phyloP scores from a whole-genome alignment of 75 land plant genomes.

The Larix kaempferi region DNA sequence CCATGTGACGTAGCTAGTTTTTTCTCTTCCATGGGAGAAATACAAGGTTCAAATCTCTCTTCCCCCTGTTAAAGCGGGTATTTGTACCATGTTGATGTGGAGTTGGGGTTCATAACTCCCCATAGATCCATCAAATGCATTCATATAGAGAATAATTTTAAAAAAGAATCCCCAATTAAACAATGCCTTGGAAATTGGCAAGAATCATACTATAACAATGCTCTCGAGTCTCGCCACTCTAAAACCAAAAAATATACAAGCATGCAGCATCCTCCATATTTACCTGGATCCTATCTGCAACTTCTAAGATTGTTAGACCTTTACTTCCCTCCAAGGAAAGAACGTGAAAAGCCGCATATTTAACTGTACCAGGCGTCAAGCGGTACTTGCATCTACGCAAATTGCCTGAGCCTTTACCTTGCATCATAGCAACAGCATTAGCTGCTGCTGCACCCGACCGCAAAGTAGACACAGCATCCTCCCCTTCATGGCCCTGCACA shows the following conservation, averaged over 20 bases:
- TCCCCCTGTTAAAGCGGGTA: no score
- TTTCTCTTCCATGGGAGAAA: no score
- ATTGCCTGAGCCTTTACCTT: slow-evolving; percentile 67
- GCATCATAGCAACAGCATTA: slow-evolving; percentile 88
- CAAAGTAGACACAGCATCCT: slow-evolving; percentile 59
- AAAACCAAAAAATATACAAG: no score
- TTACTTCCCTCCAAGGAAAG: slow-evolving; percentile 87
- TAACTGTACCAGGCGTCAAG: slow-evolving; percentile 97
- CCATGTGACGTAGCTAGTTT: no score
- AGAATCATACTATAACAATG: no score
- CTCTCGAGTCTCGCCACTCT: no score
- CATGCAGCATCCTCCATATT: not conserved
- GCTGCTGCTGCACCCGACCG: slow-evolving; percentile 94
- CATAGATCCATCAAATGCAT: no score
- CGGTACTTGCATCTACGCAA: slow-evolving; percentile 69
- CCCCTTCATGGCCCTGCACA: slow-evolving; percentile 56
- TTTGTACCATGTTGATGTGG: no score
- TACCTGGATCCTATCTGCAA: slow-evolving; percentile 96
- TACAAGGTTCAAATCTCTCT: no score
- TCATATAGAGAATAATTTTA: no score
- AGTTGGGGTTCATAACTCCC: no score
- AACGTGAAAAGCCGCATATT: slow-evolving; percentile 98
- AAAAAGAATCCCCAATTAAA: no score
- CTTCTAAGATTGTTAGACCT: slow-evolving; percentile 82
- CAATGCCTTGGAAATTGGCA: not conserved